Base-by-base conservation (phyloP, 2,329 filamentous ascomycete species). In the Venturia effusa region DNA sequence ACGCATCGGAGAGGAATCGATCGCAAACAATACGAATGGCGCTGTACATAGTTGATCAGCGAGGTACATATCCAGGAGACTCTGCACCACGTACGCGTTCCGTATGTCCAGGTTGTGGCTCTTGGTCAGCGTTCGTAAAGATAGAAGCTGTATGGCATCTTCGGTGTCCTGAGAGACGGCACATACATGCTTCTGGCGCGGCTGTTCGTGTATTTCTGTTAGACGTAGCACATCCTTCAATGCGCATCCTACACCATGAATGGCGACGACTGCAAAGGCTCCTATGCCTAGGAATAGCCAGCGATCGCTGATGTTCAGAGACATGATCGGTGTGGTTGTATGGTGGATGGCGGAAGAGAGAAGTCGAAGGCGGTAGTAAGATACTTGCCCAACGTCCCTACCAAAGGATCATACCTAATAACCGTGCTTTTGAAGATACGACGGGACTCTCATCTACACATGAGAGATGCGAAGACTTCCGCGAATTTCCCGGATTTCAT, bases 191-290 rank as follows among this genome's bases (percentile, higher is more conserved):
- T 88, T 84, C 71, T 88, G 87, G 41, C 85, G 85, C 66, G 85
- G 83, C 43, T 78, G 71, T 41, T 84, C 82, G 66, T 84, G 84
- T 70, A 94, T 83, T 73, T 86, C 82, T 67, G 87, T 87, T 62
- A 86, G 80, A 68, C 85, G 79, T 67, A 85, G 82, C 68, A 87
- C 84, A 63, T 81, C 76, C 64, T 78, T 77, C 55, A 92, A 83
- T 63, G 83, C 79, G 43, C 79, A 73, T 67, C 81, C 80, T 73
- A 90, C 83, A 62, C 80, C 78, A 65, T 80, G 77, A 64, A 87
- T 73, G 66, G 88, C 77, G 68, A 82, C 74, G 69, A 85, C 82
- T 48, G 86, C 80, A 66, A 85, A 82, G 62, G 88, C 67, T 64
- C 77, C 76, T 76, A 80, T 69, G 60, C 76, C 74, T 48, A 81